Conservation (phyloP, 768 basidiomycete species). For the Clitopilus hobsonii region DNA sequence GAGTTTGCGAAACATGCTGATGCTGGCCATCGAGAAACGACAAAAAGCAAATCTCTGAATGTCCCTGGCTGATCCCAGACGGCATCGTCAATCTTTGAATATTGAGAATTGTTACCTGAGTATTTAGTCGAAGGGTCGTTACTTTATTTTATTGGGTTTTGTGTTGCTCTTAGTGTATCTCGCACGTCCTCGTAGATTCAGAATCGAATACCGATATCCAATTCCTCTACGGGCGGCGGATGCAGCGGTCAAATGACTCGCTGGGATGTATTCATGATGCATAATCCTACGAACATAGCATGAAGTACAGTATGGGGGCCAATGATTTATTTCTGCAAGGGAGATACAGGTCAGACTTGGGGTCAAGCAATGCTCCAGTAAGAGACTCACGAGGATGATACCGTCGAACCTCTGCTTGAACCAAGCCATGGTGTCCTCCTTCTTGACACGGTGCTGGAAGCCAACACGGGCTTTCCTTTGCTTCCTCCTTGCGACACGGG, state of each 20-base stretch:
- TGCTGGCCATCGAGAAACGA: constrained; percentile 17
- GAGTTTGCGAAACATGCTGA: constrained; percentile 22
- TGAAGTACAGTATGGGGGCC: constrained; percentile 2
- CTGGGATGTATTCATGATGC: constrained; percentile 12
- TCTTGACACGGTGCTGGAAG: constrained; percentile 85
- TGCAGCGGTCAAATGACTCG: not conserved
- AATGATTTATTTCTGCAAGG: constrained; percentile 15
- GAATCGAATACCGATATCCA: constrained; percentile 1
- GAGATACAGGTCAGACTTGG: not conserved
- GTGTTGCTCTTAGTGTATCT: not conserved
- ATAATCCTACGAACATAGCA: constrained; percentile 19
- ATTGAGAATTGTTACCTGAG: no score
- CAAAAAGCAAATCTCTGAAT: not conserved
- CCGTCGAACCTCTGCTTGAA: constrained; percentile 99
- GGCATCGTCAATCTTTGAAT: no score
- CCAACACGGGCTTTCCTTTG: constrained; percentile 85
- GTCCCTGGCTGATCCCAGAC: no score
- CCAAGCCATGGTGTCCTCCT: constrained; percentile 96
- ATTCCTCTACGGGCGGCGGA: constrained; percentile 6
- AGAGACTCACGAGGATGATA: constrained; percentile 77
- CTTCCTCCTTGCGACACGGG: constrained; percentile 87
- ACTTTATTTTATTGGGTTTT: not conserved
- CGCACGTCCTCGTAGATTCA: not conserved
- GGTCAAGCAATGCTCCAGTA: not conserved
- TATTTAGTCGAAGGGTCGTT: no score